Conservation (phyloP, 2,329 filamentous ascomycete genomes). For the Fusarium xylarioides region DNA sequence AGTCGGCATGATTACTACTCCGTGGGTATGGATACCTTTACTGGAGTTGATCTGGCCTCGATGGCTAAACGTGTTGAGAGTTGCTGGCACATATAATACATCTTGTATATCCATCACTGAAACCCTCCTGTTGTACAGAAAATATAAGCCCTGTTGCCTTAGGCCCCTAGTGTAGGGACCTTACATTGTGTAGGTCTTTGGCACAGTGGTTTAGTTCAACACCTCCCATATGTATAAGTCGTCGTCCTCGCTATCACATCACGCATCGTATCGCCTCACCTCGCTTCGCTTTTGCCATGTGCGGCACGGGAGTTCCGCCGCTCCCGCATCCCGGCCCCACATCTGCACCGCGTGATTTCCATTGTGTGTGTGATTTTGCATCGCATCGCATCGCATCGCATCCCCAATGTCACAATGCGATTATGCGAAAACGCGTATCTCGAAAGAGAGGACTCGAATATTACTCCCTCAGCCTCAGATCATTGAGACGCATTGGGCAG, state of each 20-base stretch:
- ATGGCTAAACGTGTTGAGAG: not conserved
- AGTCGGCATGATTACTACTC: not conserved
- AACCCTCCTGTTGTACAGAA: too few relatives aligned
- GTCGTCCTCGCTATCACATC: not conserved
- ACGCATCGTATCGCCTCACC: not conserved
- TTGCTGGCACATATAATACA: not conserved
- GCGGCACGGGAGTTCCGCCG: conserved; percentile 23
- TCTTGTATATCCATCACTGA: not conserved
- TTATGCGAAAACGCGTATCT: conserved; percentile 23
- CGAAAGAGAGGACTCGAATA: not conserved
- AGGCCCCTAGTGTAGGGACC: too few relatives aligned
- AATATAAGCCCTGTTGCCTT: too few relatives aligned
- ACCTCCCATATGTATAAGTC: not conserved
- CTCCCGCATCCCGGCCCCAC: conserved; percentile 31
- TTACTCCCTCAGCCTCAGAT: not conserved
- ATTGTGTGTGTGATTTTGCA: not conserved
- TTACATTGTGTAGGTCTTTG: too few relatives aligned
- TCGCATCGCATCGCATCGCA: not conserved
- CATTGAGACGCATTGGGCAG: not conserved
- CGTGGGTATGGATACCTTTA: not conserved
- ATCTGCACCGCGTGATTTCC: not conserved
- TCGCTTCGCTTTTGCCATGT: not conserved
- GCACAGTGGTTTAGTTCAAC: too few relatives aligned
- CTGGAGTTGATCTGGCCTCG: not conserved
- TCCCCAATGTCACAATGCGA: conserved; percentile 8